phyloP scores from a whole-genome alignment of 352 stramenopile genomes.

The Bremia lactucae region DNA sequence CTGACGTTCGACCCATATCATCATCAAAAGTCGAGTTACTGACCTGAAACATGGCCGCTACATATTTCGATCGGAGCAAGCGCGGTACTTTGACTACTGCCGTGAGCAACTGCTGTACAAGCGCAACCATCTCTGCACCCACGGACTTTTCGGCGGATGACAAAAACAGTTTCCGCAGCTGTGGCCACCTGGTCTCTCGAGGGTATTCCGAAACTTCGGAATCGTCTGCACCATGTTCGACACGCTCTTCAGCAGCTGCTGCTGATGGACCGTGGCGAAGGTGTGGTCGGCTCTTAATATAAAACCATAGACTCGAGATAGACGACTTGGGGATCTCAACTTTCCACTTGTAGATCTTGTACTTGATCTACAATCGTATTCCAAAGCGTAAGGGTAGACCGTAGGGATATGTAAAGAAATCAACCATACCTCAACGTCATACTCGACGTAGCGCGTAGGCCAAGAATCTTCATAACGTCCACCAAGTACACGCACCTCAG shows the following conservation, averaged over 20 bases:
- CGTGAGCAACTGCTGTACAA: slow-evolving; percentile 70
- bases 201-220: slow-evolving; percentile 13
- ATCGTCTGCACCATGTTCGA: slow-evolving; percentile 17
- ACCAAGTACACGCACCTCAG: slow-evolving; percentile 43
- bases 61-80: slow-evolving; percentile 53
- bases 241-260: slow-evolving; percentile 3
- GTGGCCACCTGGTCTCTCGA: slow-evolving; percentile 32
- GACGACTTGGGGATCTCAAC: slow-evolving; percentile 79
- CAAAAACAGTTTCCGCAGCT: slow-evolving; percentile 74
- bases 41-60: slow-evolving; percentile 75
- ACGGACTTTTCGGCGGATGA: slow-evolving; percentile 66
- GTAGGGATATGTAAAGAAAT: background rate
- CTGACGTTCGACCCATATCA: slow-evolving; percentile 67
- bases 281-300: slow-evolving; percentile 75
- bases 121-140: slow-evolving; percentile 58
- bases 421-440: slow-evolving; percentile 57
- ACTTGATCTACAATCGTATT: slow-evolving; percentile 36
- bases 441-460: slow-evolving; percentile 77
- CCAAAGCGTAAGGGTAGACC: background rate
- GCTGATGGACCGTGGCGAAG: slow-evolving; percentile 28
- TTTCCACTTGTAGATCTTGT: slow-evolving; percentile 73
- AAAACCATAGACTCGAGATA: slow-evolving; percentile 78
- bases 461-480: slow-evolving; percentile 68
- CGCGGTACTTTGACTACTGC: slow-evolving; percentile 49
- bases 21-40: slow-evolving; percentile 79